phyloP scores from a whole-genome alignment of 208 protist species.

The Vickermania ingenoplastis region DNA sequence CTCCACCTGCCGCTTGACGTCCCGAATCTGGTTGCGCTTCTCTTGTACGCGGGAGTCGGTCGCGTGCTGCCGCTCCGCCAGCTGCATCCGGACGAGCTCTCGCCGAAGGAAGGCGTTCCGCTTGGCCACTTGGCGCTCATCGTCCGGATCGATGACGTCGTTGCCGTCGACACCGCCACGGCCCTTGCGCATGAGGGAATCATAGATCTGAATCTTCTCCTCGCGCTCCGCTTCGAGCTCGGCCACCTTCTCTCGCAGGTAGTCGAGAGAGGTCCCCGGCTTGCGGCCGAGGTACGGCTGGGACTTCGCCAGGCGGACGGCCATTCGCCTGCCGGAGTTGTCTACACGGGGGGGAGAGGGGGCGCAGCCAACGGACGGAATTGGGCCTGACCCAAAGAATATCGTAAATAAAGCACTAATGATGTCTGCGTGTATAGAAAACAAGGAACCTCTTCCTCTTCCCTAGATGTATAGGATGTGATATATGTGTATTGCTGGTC shows the following conservation, averaged over 20 bases:
- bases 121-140: slow-evolving; percentile 14
- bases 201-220: slow-evolving; percentile 14
- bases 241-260: slow-evolving; percentile 23
- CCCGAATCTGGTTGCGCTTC: slow-evolving; percentile 48
- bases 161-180: neutral
- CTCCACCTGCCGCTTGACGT: slow-evolving; percentile 35
- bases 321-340: neutral
- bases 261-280: slow-evolving; percentile 1
- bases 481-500: no score
- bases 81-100: slow-evolving; percentile 18
- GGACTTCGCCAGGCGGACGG: neutral
- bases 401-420: no score
- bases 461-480: no score
- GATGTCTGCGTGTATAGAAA: no score
- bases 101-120: slow-evolving; percentile 31
- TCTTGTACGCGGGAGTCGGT: slow-evolving; percentile 48
- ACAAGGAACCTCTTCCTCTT: no score
- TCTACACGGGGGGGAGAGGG: no score
- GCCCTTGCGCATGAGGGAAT: neutral
- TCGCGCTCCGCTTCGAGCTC: slow-evolving; percentile 19
- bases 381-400: no score
- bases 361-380: no score
- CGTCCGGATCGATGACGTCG: slow-evolving; percentile 4
- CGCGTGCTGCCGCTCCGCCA: slow-evolving; percentile 17
- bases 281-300: neutral